A percentile compares a stretch with the other conserved stretches of the same genome.
Evolutionary conservation across 2,329 filamentous ascomycete species (phyloP).

Genomic region (Mariannaea sp.): DNA sequence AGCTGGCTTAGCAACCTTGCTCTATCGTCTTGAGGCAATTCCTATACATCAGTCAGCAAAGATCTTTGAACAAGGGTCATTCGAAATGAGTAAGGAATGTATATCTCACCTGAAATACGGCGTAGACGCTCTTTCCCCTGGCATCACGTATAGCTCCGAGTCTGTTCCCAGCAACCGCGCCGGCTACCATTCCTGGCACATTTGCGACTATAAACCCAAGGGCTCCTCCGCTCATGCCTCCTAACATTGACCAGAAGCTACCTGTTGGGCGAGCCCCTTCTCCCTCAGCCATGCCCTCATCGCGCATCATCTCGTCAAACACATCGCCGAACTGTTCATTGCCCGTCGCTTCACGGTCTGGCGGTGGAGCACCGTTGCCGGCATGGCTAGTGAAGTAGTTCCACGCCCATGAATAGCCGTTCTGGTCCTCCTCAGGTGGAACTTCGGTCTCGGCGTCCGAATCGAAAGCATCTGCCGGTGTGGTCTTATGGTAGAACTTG

Average conservation of each 20-base stretch:
- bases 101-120: constrained; percentile 72
- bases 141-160: constrained; percentile 89
- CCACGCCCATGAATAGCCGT: constrained; percentile 79
- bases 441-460: constrained; percentile 46
- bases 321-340: constrained; percentile 85
- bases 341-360: constrained; percentile 58
- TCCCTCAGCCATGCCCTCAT: constrained; percentile 81
- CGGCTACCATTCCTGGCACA: constrained; percentile 84
- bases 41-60: constrained; percentile 51
- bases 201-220: constrained; percentile 96
- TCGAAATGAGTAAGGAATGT: too few species aligned
- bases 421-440: constrained; percentile 48
- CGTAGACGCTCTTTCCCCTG: constrained; percentile 92
- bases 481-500: constrained; percentile 39
- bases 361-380: constrained; percentile 39
- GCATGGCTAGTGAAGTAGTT: constrained; percentile 57
- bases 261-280: constrained; percentile 63
- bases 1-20: constrained; percentile 81
- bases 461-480: constrained; percentile 51
- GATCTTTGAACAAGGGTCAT: too few species aligned
- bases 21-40: constrained; percentile 82
- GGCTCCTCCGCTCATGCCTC: constrained; percentile 83
- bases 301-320: constrained; percentile 88
- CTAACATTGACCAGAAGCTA: constrained; percentile 86
- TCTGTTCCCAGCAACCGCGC: constrained; percentile 89